These are phyloP conservation scores for Kwoniella botswanensis DNA, from an alignment of 768 basidiomycete species.

Conservation along the genomic window DNA sequence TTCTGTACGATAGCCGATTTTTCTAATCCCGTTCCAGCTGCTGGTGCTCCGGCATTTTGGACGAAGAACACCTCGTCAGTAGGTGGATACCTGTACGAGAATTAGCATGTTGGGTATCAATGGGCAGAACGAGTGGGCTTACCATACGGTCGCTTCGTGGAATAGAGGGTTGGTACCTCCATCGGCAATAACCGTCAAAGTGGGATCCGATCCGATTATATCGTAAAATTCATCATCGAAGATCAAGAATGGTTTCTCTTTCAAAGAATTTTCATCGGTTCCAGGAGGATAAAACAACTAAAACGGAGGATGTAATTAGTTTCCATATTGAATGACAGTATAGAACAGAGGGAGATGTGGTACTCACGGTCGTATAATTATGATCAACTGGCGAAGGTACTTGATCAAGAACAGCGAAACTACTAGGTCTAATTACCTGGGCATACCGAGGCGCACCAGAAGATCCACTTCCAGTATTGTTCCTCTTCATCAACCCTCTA, in stretches of 20 bases:
- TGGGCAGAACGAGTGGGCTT: background rate
- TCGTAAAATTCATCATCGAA: slow-evolving; percentile 66
- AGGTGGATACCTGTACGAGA: slow-evolving; percentile 61
- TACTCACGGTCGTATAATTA: slow-evolving; percentile 38
- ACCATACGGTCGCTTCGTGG: slow-evolving; percentile 67
- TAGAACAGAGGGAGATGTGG: background rate
- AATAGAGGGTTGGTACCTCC: slow-evolving; percentile 72
- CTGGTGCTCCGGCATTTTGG: slow-evolving; percentile 70
- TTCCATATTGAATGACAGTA: background rate
- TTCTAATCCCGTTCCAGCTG: slow-evolving; percentile 69
- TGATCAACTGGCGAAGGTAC: slow-evolving; percentile 33
- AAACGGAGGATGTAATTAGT: background rate
- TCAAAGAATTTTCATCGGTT: slow-evolving; percentile 63
- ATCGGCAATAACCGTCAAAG: slow-evolving; percentile 67
- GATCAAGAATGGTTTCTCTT: slow-evolving; percentile 62
- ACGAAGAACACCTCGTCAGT: slow-evolving; percentile 77
- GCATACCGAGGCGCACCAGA: slow-evolving; percentile 25
- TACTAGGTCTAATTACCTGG: slow-evolving; percentile 42
- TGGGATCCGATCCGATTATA: slow-evolving; percentile 67
- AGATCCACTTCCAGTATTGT: background rate
- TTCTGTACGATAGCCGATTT: slow-evolving; percentile 70
- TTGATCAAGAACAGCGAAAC: slow-evolving; percentile 36
- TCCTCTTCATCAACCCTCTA: background rate
- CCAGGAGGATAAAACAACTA: slow-evolving; percentile 66
- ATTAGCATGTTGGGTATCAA: background rate